Conservation (phyloP, 139 green algal genomes). For the Chlorella sp. region DNA sequence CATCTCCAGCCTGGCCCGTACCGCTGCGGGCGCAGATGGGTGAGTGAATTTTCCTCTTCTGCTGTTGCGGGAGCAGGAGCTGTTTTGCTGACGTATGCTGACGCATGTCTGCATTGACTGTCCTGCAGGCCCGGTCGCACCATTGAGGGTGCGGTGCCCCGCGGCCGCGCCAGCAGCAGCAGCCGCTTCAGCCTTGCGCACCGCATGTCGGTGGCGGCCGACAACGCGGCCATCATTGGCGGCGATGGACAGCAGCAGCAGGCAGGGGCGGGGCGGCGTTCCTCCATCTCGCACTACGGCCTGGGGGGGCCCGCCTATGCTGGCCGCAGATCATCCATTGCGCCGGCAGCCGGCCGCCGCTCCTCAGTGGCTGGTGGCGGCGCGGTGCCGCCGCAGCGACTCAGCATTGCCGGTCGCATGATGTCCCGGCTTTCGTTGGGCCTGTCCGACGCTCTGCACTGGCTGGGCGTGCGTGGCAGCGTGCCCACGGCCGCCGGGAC, state of each 20-base stretch:
- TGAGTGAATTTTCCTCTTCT: no score
- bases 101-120: not conserved
- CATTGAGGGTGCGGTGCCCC: no score
- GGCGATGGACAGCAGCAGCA: not conserved
- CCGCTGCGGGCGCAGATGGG: no score
- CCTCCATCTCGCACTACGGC: not conserved
- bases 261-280: not conserved
- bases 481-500: not conserved
- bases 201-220: slow-evolving; percentile 14
- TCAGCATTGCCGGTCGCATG: not conserved
- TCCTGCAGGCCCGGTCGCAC: no score
- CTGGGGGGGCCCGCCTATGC: not conserved
- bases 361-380: slow-evolving; percentile 14
- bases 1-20: no score
- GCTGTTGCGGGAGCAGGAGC: no score
- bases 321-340: not conserved
- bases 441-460: slow-evolving; percentile 31
- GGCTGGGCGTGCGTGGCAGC: slow-evolving; percentile 24
- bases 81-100: no score
- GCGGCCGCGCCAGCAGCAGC: not conserved
- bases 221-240: slow-evolving; percentile 1
- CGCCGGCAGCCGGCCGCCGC: not conserved
- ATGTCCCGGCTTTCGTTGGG: slow-evolving; percentile 37
- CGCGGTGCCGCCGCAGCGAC: no score
- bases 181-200: no score